A percentile compares a stretch with the other conserved stretches of the same genome.
These are phyloP conservation scores for Euphorbia lathyris DNA, from an alignment of 345 rosid genomes.

Conservation along the genomic window DNA sequence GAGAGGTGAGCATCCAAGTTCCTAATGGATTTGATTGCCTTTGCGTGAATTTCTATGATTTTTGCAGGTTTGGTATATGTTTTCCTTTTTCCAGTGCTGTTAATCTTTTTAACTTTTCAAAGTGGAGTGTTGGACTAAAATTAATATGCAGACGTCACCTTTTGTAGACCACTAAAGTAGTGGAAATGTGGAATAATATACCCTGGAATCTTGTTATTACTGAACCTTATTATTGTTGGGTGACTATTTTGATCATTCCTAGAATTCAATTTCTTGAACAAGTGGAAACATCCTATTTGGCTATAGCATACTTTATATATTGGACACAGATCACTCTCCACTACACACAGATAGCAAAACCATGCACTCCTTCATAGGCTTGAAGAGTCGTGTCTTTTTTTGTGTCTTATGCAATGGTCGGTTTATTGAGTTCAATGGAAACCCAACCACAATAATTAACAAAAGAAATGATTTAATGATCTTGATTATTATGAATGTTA, in stretches of 20 bases:
- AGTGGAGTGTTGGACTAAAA: slow-evolving; percentile 16
- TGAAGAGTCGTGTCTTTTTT: slow-evolving; percentile 24
- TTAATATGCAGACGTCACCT: slow-evolving; percentile 13
- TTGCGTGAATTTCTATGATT: background rate
- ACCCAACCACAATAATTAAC: background rate
- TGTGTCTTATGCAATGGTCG: background rate
- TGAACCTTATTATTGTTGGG: slow-evolving; percentile 7
- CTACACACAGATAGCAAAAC: slow-evolving; percentile 19
- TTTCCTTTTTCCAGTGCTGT: background rate
- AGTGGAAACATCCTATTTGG: slow-evolving; percentile 31
- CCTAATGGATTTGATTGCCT: background rate
- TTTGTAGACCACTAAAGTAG: background rate
- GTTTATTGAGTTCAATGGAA: slow-evolving; percentile 8
- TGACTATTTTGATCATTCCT: slow-evolving; percentile 9
- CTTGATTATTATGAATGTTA: background rate
- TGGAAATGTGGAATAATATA: slow-evolving; percentile 5
- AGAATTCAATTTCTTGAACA: slow-evolving; percentile 14
- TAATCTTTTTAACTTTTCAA: slow-evolving; percentile 9
- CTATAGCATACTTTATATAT: slow-evolving; percentile 4
- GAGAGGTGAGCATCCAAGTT: background rate
- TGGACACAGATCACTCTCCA: slow-evolving; percentile 39
- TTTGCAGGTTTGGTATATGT: background rate
- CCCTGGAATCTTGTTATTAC: slow-evolving; percentile 15
- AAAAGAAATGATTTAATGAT: background rate
- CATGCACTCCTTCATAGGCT: slow-evolving; percentile 14